phyloP scores from a whole-genome alignment of 192 early-diverging fungal species.

The Dissophora globulifera region DNA sequence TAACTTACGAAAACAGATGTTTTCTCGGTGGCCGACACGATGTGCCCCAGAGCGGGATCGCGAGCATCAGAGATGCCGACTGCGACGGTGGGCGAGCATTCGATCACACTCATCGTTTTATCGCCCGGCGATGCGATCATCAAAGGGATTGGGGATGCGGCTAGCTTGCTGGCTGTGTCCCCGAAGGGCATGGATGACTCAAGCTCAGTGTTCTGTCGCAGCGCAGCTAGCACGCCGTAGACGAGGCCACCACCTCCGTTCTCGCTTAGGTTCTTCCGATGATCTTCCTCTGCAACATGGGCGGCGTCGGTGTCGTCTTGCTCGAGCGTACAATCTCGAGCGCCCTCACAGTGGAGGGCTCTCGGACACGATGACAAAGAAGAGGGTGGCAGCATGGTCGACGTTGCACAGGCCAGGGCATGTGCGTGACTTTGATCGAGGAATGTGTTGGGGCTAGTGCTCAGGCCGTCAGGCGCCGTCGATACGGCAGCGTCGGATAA shows the following conservation, averaged over 20 bases:
- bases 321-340: background rate
- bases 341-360: constrained; percentile 11
- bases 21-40: too few relatives aligned
- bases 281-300: constrained; percentile 1
- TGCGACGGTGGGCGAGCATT: too few relatives aligned
- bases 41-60: too few relatives aligned
- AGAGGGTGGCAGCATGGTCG: background rate
- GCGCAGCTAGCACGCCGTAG: constrained; percentile 22
- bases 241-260: constrained; percentile 24
- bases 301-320: background rate
- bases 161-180: background rate
- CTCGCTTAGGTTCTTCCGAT: constrained; percentile 35
- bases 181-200: constrained; percentile 5
- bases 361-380: constrained; percentile 17
- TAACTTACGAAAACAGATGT: too few relatives aligned
- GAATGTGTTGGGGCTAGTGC: constrained; percentile 5
- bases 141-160: background rate
- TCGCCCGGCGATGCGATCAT: background rate
- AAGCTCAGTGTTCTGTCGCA: constrained; percentile 30
- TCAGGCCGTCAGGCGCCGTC: background rate
- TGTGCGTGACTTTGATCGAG: constrained; percentile 17
- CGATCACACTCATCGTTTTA: background rate
- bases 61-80: too few relatives aligned
- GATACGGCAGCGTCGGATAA: too few relatives aligned
- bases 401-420: constrained; percentile 22